phyloP scores from a whole-genome alignment of 2,329 filamentous ascomycete species.

The Plenodomus tracheiphilus region DNA sequence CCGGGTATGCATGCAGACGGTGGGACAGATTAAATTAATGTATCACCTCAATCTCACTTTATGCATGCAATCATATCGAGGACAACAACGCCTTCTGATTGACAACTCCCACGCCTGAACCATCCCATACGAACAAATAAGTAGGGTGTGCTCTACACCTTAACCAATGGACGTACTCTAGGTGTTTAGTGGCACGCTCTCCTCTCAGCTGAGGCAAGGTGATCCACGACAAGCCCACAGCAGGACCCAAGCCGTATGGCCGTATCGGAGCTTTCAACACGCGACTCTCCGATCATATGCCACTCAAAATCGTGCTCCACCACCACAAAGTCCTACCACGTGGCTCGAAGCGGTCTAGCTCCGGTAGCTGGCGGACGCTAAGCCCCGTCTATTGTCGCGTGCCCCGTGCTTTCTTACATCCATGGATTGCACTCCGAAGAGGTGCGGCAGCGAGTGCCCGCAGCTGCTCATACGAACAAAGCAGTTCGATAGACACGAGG shows the following conservation, averaged over 20 bases:
- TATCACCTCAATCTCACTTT: no score
- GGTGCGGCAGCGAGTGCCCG: not conserved
- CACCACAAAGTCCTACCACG: not conserved
- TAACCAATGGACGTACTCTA: no score
- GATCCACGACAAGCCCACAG: no score
- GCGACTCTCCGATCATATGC: not conserved
- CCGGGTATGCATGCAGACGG: no score
- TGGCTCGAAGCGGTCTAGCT: not conserved
- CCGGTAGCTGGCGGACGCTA: slow-evolving; percentile 5
- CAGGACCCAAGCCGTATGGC: not conserved
- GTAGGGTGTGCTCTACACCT: no score
- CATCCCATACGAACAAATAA: no score
- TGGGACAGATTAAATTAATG: no score
- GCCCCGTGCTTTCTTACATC: slow-evolving; percentile 1
- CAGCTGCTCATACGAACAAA: not conserved
- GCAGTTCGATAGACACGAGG: not conserved
- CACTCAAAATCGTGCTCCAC: not conserved
- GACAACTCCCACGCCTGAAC: no score
- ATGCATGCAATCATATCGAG: no score
- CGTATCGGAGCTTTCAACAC: not conserved
- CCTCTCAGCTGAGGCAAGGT: no score
- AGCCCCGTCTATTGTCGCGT: not conserved
- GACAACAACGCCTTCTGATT: no score
- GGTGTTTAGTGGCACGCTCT: no score
- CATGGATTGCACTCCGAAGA: not conserved